A percentile compares a stretch with the other conserved stretches of the same genome.
Evolutionary conservation across 2,329 filamentous ascomycete species (phyloP).

Genomic region (Xylariaceae sp.): DNA sequence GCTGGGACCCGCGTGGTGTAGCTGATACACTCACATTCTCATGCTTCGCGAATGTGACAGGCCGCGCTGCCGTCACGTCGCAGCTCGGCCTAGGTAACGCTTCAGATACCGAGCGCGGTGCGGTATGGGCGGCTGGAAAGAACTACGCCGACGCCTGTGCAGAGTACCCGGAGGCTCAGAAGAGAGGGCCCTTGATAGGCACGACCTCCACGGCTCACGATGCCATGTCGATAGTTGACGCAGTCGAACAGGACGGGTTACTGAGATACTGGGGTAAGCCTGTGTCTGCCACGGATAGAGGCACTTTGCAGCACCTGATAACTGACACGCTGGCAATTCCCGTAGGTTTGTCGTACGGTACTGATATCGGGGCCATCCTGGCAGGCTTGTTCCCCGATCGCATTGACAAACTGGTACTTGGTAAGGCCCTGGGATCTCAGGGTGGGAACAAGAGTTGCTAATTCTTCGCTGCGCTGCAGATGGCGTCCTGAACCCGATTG

Average conservation of each 20-base stretch:
- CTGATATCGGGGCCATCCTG: conserved; percentile 37
- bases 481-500: conserved; percentile 28
- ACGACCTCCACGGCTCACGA: conserved; percentile 38
- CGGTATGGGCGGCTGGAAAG: conserved; percentile 19
- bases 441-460: background rate
- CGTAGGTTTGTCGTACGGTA: conserved; percentile 40
- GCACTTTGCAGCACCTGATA: no score
- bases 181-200: conserved; percentile 29
- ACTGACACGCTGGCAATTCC: conserved; percentile 8
- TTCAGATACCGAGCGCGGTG: conserved; percentile 21
- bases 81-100: conserved; percentile 14
- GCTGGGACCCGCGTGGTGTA: conserved; percentile 29
- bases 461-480: conserved; percentile 2
- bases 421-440: conserved; percentile 29
- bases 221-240: conserved; percentile 38
- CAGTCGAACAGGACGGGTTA: conserved; percentile 37
- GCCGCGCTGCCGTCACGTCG: conserved; percentile 1
- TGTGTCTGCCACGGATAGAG: background rate
- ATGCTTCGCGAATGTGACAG: conserved; percentile 17
- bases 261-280: conserved; percentile 36
- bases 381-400: conserved; percentile 42
- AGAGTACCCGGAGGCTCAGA: conserved; percentile 20
- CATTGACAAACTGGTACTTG: conserved; percentile 38
- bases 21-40: conserved; percentile 21
- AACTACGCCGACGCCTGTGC: conserved; percentile 28